Evolutionary conservation across 192 early-diverging fungal genomes (phyloP).

Genomic region (Coemansia nantahalensis): DNA sequence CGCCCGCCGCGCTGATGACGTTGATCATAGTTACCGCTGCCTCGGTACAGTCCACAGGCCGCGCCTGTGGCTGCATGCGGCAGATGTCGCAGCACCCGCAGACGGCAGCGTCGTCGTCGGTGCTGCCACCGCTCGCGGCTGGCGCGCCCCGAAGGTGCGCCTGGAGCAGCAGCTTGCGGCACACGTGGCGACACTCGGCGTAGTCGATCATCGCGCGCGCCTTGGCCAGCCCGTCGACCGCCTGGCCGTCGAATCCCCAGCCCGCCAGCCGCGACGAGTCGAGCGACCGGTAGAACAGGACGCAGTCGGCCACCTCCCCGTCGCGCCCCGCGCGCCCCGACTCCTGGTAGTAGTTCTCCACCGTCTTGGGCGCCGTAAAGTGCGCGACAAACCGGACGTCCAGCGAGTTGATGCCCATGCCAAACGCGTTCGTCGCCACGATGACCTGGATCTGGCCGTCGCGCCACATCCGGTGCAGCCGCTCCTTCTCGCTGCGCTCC

Average conservation of each 20-base stretch:
- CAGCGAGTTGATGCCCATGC: slow-evolving; percentile 55
- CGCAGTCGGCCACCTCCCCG: slow-evolving; percentile 64
- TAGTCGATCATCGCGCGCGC: slow-evolving; percentile 63
- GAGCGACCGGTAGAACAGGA: slow-evolving; percentile 62
- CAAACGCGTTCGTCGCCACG: slow-evolving; percentile 54
- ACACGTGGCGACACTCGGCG: slow-evolving; percentile 60
- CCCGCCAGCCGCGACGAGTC: slow-evolving; percentile 63
- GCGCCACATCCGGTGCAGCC: slow-evolving; percentile 48
- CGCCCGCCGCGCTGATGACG: slow-evolving; percentile 16
- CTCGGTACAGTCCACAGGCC: slow-evolving; percentile 52
- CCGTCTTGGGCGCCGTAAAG: slow-evolving; percentile 46
- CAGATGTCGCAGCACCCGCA: slow-evolving; percentile 48
- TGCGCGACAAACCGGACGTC: slow-evolving; percentile 56
- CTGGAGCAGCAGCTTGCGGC: slow-evolving; percentile 63
- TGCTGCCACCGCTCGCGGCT: neutral
- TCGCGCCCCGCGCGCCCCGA: slow-evolving; percentile 73
- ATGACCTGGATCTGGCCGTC: slow-evolving; percentile 39
- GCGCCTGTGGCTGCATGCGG: slow-evolving; percentile 2
- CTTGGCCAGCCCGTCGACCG: slow-evolving; percentile 55
- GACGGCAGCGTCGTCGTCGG: slow-evolving; percentile 27
- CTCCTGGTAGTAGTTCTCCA: slow-evolving; percentile 72
- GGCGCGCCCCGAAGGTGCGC: slow-evolving; percentile 50
- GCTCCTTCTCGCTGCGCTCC: slow-evolving; percentile 39
- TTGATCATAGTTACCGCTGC: slow-evolving; percentile 27
- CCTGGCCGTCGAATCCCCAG: slow-evolving; percentile 58